Base-by-base conservation (phyloP, 2,329 filamentous ascomycete genomes). In the Penicillium sp. region DNA sequence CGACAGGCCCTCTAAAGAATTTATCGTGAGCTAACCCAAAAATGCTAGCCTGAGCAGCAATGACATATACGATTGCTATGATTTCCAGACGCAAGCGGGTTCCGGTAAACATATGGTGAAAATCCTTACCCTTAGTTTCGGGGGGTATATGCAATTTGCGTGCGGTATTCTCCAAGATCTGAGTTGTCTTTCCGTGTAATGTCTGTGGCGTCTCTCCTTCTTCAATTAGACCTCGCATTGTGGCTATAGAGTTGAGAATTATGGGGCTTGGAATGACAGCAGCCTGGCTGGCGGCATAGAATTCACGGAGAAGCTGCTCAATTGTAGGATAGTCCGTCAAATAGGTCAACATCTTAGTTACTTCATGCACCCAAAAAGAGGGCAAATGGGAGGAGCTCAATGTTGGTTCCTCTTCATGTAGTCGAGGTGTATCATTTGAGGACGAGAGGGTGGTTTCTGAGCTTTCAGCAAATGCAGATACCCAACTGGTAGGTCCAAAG, bases 101-200 rank as follows among this genome's bases (percentile, higher is more conserved):
- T 0, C 77, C 78, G 0, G 77, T 79, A 58, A 74, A 79, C 1
- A 78, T 61, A 17, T 69, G 69, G 60, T 78, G 73, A 49, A 81
- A 80, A 9, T 76, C 71, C 15, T 66, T 61, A 1, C 75, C 74
- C 41, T 72, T 68, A 1, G 70, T 66, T 1, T 61, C 65, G 3
- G 66, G 19, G 1, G 72, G 64, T 17, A 75, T 55, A 3, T 66
- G 55, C 7, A 75, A 66, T 17, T 46, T 51, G 17, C 68, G 63
- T 2, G 66, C 59, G 0, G 73, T 76, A 45, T 73, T 76, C 51
- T 71, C 63, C 29, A 75, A 66, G 26, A 75, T 64, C 11, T 51
- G 56, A 62, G 55, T 41, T 59, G 55, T 45, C 21, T 58, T 58
- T 23, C 19, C 41, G 21, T 58, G 30, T 51, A 58, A 19, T 2